Base-by-base conservation (phyloP, 371 early-diverging fungal species). In the Circinella umbellata region DNA sequence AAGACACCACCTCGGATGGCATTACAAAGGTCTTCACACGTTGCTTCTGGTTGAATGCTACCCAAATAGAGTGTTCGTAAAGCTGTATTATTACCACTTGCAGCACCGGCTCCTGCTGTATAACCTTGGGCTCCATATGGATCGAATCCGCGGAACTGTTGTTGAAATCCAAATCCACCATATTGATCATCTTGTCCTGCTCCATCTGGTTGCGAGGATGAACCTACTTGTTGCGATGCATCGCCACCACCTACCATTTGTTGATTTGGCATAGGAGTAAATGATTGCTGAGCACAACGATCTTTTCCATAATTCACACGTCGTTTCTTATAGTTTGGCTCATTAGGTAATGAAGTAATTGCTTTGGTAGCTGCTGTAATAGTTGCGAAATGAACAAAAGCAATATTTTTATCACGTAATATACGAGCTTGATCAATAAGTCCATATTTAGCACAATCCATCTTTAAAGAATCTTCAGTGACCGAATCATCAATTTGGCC, bases 1-100 rank as follows among this genome's bases (percentile, higher is more conserved):
- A 96, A 76, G 42, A 90, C 82, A 4, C 96, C 95, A 18, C 95
- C 95, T 11, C 96, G 92, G 69, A 96, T 89, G 3, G 83, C 86
- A 77, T 95, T 94, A 75, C 93, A 94, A n/a, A 96, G 75, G 67
- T 95, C 94, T 78, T 92, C 91, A 53, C 85, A 82, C 0, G 90
- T 88, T 1, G 89, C 86, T 14, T 93, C 93, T 1, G 88, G 87
- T 53, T 85, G 85, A 36, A 96, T 82, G 42, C 85, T 88, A 20
- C 95, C 94, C 10, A 96, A 70, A 69, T 93, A 96, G 35, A 95
- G 80, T 7, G 93, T 93, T 4, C 64, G 47, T 20, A 47, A n/a
- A 38, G 53, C 38, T 15, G 46, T 49, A 20, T 61, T 68, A 34
- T 37, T 42, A 61, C 42, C 47, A 51, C 36, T 35, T 17, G 68